These are phyloP conservation scores for Thraustochytrium sp. DNA, from an alignment of 352 stramenopile genomes.

Conservation along the genomic window DNA sequence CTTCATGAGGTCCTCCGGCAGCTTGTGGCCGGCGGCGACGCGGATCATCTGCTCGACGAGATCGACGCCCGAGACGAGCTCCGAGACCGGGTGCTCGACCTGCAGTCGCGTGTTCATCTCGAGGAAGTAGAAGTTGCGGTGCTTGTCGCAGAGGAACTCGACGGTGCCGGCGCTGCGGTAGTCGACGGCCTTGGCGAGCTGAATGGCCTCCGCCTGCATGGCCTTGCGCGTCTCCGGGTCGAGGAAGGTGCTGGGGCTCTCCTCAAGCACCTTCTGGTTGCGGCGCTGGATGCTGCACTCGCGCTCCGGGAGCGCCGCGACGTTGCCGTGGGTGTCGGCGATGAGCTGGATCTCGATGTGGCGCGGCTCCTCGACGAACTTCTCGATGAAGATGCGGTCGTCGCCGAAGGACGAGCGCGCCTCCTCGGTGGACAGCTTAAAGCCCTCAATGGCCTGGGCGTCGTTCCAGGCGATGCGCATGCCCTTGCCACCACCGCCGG, in stretches of 20 bases:
- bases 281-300: constrained; percentile 92
- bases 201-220: constrained; percentile 81
- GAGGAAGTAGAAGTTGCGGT: constrained; percentile 96
- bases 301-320: constrained; percentile 82
- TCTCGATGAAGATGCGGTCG: constrained; percentile 91
- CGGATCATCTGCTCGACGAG: constrained; percentile 92
- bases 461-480: constrained; percentile 86
- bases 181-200: constrained; percentile 79
- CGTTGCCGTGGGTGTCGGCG: constrained; percentile 78
- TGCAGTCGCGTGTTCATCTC: constrained; percentile 95
- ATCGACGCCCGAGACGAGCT: constrained; percentile 84
- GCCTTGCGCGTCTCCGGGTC: constrained; percentile 72
- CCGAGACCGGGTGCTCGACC: constrained; percentile 92
- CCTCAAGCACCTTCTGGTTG: constrained; percentile 96
- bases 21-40: constrained; percentile 75
- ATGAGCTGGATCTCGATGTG: constrained; percentile 98
- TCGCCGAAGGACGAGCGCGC: constrained; percentile 84
- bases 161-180: constrained; percentile 92
- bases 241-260: constrained; percentile 79
- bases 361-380: constrained; percentile 91
- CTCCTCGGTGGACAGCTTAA: constrained; percentile 64
- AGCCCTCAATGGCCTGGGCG: constrained; percentile 50
- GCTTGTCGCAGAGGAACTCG: constrained; percentile 89
- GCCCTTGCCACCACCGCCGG: constrained; percentile 87
- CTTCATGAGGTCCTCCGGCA: constrained; percentile 72